phyloP scores from a whole-genome alignment of 176 grass and related monocot genomes.

The Olyra latifolia region DNA sequence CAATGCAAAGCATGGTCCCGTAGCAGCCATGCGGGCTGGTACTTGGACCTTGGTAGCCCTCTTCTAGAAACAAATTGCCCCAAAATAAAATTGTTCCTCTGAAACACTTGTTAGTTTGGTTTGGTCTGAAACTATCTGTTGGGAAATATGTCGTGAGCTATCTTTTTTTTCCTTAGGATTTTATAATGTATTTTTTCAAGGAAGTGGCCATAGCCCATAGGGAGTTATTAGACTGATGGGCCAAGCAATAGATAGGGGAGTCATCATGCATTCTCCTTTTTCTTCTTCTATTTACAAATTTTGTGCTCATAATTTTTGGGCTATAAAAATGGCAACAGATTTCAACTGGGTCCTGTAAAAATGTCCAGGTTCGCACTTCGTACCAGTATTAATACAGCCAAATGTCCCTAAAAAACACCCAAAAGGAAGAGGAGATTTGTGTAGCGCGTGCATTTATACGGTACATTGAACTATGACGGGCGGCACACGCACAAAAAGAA shows the following conservation, averaged over 20 bases:
- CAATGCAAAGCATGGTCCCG: slow-evolving; percentile 25
- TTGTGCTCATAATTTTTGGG: background rate
- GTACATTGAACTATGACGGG: slow-evolving; percentile 27
- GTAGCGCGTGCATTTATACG: slow-evolving; percentile 39
- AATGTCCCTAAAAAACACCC: background rate
- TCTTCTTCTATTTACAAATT: background rate
- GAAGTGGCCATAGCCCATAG: background rate
- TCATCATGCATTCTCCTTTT: background rate
- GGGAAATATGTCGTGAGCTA: background rate
- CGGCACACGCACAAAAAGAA: background rate
- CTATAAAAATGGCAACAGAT: slow-evolving; percentile 9
- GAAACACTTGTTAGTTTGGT: too few relatives aligned
- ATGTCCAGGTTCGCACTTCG: background rate
- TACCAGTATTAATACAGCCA: background rate
- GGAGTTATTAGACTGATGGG: background rate
- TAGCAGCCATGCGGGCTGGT: background rate
- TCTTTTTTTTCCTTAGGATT: background rate
- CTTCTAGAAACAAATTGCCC: slow-evolving; percentile 19
- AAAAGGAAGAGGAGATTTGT: background rate
- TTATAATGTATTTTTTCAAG: background rate
- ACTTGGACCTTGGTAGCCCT: slow-evolving; percentile 9
- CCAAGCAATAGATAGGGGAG: background rate
- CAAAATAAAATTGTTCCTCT: background rate
- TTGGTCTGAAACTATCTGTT: background rate
- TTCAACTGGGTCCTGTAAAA: slow-evolving; percentile 17